Percentiles rank a stretch among this genome's conserved stretches.
Conservation (phyloP, 2,329 filamentous ascomycete species). For the Colletotrichum neosansevieriae region DNA sequence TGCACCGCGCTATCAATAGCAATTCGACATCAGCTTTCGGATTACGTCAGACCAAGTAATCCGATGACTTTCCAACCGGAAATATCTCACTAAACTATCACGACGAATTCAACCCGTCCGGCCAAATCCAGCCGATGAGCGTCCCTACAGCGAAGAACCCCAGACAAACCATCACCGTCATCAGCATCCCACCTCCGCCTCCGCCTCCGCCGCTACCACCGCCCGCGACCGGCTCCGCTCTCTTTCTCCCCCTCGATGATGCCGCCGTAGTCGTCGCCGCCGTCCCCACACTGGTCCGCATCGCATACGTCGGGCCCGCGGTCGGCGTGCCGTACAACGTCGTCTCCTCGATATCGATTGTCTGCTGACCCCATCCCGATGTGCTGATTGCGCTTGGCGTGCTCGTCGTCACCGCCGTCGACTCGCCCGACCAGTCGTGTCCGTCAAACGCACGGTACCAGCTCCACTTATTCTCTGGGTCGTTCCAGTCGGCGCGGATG, state of each 20-base stretch:
- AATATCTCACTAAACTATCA: background rate
- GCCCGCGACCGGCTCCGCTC: background rate
- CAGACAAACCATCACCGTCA: constrained; percentile 7
- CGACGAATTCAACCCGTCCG: constrained; percentile 20
- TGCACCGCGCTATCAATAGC: background rate
- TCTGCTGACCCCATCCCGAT: background rate
- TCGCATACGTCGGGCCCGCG: background rate
- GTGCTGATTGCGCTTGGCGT: constrained; percentile 13
- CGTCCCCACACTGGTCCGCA: background rate
- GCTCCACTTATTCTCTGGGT: background rate
- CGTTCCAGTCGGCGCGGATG: constrained; percentile 28
- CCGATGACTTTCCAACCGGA: background rate
- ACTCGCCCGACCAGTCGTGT: constrained; percentile 7
- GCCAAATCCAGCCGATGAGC: constrained; percentile 33
- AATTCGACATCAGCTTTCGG: background rate
- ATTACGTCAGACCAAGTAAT: background rate
- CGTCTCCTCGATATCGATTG: constrained; percentile 14
- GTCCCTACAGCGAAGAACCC: constrained; percentile 22
- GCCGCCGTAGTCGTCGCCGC: background rate
- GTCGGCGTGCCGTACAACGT: constrained; percentile 23
- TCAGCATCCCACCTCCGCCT: background rate
- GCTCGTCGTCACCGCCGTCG: constrained; percentile 16
- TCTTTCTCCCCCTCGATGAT: constrained; percentile 11
- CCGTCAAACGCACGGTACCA: constrained; percentile 24
- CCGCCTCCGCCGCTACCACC: no score